Evolutionary conservation across 225 moss, liverwort and hornwort species (phyloP).

Genomic region (Climacium dendroides): DNA sequence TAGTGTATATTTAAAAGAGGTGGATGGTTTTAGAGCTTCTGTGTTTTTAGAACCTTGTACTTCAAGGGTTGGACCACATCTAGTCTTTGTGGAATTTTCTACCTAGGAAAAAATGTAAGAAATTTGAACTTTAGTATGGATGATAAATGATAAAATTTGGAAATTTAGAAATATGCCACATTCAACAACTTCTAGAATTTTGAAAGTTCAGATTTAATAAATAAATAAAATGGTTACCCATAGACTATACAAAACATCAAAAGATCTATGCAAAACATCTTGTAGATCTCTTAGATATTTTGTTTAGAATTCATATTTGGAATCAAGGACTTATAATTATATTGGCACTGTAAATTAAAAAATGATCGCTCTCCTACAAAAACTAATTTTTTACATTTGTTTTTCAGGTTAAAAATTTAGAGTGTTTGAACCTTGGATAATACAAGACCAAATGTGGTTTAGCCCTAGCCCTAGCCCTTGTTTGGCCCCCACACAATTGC

Average conservation of each 20-base stretch:
- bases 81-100: not conserved
- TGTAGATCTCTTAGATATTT: no score
- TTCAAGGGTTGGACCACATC: no score
- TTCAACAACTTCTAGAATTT: no score
- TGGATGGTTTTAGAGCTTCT: no score
- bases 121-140: accelerated
- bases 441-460: not conserved
- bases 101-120: accelerated
- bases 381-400: not conserved
- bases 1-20: no score
- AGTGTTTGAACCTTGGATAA: not conserved
- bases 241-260: no score
- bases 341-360: no score
- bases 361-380: accelerated
- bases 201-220: no score
- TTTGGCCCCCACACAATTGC: accelerated
- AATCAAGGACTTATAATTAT: no score
- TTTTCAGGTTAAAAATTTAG: accelerated
- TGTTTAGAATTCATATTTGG: not conserved
- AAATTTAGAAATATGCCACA: not conserved
- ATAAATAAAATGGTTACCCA: no score
- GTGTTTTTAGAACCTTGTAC: no score
- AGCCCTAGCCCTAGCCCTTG: not conserved
- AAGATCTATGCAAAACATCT: no score
- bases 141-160: not conserved